Evolutionary conservation across 441 rosid genomes (phyloP).

Genomic region (Pelargonium myrrhifolium): DNA sequence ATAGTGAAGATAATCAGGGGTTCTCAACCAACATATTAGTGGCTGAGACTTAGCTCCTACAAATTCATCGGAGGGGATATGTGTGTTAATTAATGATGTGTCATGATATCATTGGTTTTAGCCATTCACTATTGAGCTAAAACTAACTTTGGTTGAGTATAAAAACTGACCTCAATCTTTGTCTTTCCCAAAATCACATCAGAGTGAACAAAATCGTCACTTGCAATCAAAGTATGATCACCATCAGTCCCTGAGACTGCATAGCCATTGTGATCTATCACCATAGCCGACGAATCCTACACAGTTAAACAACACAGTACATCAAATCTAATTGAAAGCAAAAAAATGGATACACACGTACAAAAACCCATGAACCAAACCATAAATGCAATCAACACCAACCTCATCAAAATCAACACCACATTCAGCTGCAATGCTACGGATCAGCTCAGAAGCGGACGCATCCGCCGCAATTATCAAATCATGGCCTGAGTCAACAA

Average conservation of each 20-base stretch:
- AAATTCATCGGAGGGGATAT: no score
- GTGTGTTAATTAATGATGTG: no score
- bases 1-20: no score
- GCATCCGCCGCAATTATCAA: slow-evolving; percentile 70
- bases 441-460: slow-evolving; percentile 61
- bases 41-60: no score
- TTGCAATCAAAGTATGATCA: slow-evolving; percentile 66
- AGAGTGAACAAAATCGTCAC: slow-evolving; percentile 52
- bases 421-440: slow-evolving; percentile 57
- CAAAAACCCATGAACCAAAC: not conserved
- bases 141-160: slow-evolving; percentile 20
- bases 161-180: slow-evolving; percentile 36
- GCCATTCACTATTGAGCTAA: not conserved
- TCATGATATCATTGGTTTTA: no score
- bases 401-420: slow-evolving; percentile 88
- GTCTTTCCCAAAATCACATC: slow-evolving; percentile 52
- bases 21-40: no score
- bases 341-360: not conserved
- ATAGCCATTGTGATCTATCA: slow-evolving; percentile 61
- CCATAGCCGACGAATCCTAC: slow-evolving; percentile 64
- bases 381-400: not conserved
- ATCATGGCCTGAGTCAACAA: slow-evolving; percentile 84
- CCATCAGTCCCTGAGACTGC: slow-evolving; percentile 53
- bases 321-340: no score
- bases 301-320: slow-evolving; percentile 4